Conservation (phyloP, 2,329 filamentous ascomycete species). For the Botrytis sinoallii region DNA sequence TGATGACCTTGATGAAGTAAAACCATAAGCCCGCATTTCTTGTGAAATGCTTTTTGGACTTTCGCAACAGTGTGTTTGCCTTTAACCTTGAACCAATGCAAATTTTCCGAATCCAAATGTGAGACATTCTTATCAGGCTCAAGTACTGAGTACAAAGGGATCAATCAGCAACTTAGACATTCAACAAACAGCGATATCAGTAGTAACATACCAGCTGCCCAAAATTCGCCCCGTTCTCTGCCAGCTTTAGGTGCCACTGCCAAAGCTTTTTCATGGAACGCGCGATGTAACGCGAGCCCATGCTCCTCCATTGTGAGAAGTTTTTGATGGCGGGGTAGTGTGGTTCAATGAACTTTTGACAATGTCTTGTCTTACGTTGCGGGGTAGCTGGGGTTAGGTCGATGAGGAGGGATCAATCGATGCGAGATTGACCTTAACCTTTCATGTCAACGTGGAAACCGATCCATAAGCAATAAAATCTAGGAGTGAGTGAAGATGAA, state of each 20-base stretch:
- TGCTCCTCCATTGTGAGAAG: neutral
- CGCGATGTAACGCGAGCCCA: neutral
- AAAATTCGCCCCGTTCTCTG: constrained; percentile 4
- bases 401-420: neutral
- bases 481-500: neutral
- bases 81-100: constrained; percentile 19
- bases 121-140: neutral
- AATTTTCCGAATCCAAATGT: neutral
- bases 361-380: neutral
- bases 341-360: neutral
- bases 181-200: neutral
- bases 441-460: neutral
- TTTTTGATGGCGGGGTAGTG: neutral
- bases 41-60: constrained; percentile 10
- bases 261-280: constrained; percentile 8
- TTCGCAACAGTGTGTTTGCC: constrained; percentile 18
- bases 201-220: constrained; percentile 6
- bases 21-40: neutral
- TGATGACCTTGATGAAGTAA: constrained; percentile 10
- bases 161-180: neutral
- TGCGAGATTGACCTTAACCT: neutral
- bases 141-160: neutral
- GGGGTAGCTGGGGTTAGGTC: neutral
- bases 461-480: neutral
- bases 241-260: neutral